A percentile compares a stretch with the other conserved stretches of the same genome.
phyloP scores from a whole-genome alignment of 768 basidiomycete genomes.

The Leucosporidium yakuticum region DNA sequence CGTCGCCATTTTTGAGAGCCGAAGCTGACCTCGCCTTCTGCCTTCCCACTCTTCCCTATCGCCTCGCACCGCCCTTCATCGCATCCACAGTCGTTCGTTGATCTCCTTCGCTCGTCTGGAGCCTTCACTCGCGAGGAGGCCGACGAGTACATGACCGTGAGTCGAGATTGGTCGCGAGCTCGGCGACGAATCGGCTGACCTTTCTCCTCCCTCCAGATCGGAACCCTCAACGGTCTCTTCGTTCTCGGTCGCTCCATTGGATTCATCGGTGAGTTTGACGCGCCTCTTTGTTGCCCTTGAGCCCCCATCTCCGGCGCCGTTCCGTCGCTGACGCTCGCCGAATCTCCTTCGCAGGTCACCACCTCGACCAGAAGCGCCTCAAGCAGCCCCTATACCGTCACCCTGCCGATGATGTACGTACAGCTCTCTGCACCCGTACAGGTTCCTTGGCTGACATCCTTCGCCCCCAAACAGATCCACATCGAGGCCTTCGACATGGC shows the following conservation, averaged over 20 bases:
- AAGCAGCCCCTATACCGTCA: constrained; percentile 3
- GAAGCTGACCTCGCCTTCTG: background rate
- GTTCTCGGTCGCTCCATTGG: constrained; percentile 75
- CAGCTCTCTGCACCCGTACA: no score
- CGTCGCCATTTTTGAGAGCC: constrained; percentile 12
- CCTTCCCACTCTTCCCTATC: background rate
- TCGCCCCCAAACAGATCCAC: no score
- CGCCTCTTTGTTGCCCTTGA: no score
- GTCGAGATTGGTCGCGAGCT: constrained; percentile 39
- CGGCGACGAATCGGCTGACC: background rate
- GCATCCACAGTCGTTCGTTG: constrained; percentile 83
- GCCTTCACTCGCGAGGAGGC: constrained; percentile 95
- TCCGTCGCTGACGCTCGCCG: no score
- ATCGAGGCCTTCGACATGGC: no score
- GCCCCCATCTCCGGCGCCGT: no score
- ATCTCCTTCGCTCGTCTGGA: constrained; percentile 81
- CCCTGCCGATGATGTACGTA: constrained; percentile 56
- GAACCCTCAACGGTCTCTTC: constrained; percentile 91
- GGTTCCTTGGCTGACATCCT: no score
- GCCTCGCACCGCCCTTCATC: constrained; percentile 49
- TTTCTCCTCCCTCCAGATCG: constrained; percentile 51
- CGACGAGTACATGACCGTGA: constrained; percentile 76
- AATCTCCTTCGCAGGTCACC: constrained; percentile 84
- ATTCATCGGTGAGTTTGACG: no score
- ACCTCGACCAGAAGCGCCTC: constrained; percentile 73